Conservation (phyloP, 768 basidiomycete genomes). For the Amanita pallidorosea region DNA sequence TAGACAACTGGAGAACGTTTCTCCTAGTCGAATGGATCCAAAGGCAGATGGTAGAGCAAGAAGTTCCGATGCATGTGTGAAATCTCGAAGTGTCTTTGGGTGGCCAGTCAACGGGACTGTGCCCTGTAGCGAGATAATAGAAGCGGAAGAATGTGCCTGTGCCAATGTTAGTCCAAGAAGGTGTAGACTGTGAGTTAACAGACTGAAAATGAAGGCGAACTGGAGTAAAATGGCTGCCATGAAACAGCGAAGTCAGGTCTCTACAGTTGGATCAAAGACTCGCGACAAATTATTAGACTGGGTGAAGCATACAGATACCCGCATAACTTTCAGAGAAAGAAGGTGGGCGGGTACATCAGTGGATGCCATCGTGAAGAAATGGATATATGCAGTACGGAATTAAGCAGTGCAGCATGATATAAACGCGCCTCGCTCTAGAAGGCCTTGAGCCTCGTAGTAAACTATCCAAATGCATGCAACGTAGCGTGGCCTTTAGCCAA, state of each 20-base stretch:
- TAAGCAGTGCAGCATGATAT: background rate
- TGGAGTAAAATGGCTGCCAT: constrained; percentile 86
- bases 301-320: constrained; percentile 59
- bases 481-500: constrained; percentile 15
- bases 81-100: constrained; percentile 76
- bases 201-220: constrained; percentile 68
- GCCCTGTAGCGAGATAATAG: constrained; percentile 69
- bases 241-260: constrained; percentile 63
- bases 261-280: constrained; percentile 24
- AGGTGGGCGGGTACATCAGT: constrained; percentile 52
- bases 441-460: constrained; percentile 16
- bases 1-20: constrained; percentile 76
- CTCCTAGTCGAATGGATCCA: constrained; percentile 81
- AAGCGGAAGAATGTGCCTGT: constrained; percentile 63
- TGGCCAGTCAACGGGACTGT: constrained; percentile 57
- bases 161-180: constrained; percentile 1
- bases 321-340: constrained; percentile 79
- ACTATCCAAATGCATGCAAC: constrained; percentile 9
- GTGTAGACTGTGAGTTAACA: constrained; percentile 10
- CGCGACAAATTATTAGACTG: constrained; percentile 3
- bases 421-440: background rate
- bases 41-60: constrained; percentile 77
- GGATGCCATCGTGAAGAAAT: constrained; percentile 3
- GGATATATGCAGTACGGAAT: background rate
- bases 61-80: constrained; percentile 69